Evolutionary conservation across 176 grass and related monocot genomes (phyloP).

Genomic region (Leersia perrieri): DNA sequence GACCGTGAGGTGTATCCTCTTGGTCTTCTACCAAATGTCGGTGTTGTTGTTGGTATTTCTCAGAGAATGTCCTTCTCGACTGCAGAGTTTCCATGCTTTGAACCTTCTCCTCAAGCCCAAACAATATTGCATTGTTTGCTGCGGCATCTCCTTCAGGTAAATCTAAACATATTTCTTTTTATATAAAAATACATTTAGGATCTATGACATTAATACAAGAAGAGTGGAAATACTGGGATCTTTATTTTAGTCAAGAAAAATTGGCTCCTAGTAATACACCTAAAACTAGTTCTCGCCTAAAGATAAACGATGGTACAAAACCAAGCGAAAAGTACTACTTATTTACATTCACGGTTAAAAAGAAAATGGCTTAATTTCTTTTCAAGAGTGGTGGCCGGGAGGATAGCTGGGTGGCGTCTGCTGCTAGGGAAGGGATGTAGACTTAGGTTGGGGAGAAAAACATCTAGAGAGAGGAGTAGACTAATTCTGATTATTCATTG

Average conservation of each 20-base stretch:
- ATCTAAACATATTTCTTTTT: conserved; percentile 7
- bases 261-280: not conserved
- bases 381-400: not conserved
- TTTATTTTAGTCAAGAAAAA: not conserved
- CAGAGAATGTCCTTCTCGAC: conserved; percentile 97
- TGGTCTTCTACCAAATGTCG: conserved; percentile 96
- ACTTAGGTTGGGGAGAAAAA: too few relatives aligned
- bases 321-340: not conserved
- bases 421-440: too few relatives aligned
- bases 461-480: too few relatives aligned
- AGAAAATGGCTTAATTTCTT: not conserved
- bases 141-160: conserved; percentile 95
- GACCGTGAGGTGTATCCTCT: conserved; percentile 96
- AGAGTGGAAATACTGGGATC: not conserved
- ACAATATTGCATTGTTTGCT: conserved; percentile 98
- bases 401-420: too few relatives aligned
- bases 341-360: not conserved
- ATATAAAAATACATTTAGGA: not conserved
- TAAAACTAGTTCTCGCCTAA: conserved; percentile 19
- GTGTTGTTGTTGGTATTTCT: conserved; percentile 89
- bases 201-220: not conserved
- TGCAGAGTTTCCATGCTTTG: conserved; percentile 95
- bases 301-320: not conserved
- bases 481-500: too few relatives aligned
- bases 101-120: conserved; percentile 94